Evolutionary conservation across 257 asterid genomes (phyloP).

Genomic region (Ehretia macrophylla): DNA sequence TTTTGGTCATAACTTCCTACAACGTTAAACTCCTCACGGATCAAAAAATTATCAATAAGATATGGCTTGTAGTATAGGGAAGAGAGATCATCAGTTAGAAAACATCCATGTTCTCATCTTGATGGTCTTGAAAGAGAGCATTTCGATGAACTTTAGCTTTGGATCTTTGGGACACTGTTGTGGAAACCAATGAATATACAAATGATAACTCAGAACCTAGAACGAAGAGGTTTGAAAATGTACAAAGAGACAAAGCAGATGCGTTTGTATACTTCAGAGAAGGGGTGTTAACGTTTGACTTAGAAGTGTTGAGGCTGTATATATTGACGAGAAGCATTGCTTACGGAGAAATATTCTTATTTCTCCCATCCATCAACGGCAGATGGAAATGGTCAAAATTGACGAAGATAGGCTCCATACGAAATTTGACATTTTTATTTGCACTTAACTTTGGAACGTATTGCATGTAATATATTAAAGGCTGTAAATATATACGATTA

Average conservation of each 20-base stretch:
- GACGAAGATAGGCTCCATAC: too few species aligned
- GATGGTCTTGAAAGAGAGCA: slow-evolving; percentile 51
- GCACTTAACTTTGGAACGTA: too few species aligned
- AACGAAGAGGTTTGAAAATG: background rate
- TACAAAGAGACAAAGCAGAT: background rate
- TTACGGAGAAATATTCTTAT: too few species aligned
- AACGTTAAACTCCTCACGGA: too few species aligned
- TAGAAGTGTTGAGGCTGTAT: background rate
- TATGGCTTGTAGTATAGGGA: slow-evolving; percentile 15
- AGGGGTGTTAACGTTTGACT: background rate
- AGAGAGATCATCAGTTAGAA: slow-evolving; percentile 23
- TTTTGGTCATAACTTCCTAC: slow-evolving; percentile 27
- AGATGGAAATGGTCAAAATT: too few species aligned
- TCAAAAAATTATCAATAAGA: too few species aligned
- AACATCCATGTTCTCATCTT: slow-evolving; percentile 46
- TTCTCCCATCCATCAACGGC: too few species aligned
- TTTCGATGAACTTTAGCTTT: slow-evolving; percentile 32
- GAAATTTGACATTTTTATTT: too few species aligned
- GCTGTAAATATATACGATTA: too few species aligned
- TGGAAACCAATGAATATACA: slow-evolving; percentile 24
- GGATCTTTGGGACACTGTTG: slow-evolving; percentile 24
- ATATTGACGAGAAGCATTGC: too few species aligned
- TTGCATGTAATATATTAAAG: too few species aligned
- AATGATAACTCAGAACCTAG: background rate
- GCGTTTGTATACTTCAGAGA: background rate